Conservation (phyloP, 169 alveolate genomes). For the Hammondia hammondi region DNA sequence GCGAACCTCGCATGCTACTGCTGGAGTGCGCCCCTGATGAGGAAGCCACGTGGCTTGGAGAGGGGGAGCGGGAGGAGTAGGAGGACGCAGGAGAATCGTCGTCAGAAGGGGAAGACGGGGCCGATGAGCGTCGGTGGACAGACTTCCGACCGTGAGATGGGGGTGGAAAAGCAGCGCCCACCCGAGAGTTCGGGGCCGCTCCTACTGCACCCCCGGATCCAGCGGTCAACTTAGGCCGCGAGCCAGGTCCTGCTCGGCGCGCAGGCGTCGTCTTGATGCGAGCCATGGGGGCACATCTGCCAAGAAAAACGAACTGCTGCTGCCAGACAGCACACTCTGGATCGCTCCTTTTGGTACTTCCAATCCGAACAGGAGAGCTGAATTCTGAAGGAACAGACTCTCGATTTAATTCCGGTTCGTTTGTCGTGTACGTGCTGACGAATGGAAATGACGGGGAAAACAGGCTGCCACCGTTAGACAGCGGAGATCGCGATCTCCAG, state of each 20-base stretch:
- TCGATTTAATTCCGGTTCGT: no score
- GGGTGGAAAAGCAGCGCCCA: not conserved
- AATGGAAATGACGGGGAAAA: no score
- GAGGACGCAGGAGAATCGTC: not conserved
- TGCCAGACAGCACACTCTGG: no score
- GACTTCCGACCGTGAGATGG: not conserved
- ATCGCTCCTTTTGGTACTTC: no score
- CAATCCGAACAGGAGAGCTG: no score
- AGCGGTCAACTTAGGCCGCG: not conserved
- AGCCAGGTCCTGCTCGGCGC: not conserved
- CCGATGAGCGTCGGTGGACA: conserved; percentile 8
- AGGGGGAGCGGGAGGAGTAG: conserved; percentile 1
- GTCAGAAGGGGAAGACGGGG: conserved; percentile 13
- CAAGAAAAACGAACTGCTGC: not conserved
- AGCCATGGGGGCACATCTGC: not conserved
- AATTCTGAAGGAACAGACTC: no score
- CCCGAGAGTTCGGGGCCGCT: not conserved
- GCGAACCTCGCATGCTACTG: not conserved
- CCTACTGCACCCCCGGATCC: not conserved
- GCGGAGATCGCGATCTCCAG: no score
- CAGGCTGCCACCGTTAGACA: no score
- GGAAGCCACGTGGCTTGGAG: not conserved
- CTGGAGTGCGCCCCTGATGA: not conserved
- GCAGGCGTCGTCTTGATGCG: conserved; percentile 10
- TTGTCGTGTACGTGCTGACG: no score